phyloP scores from a whole-genome alignment of 2,329 filamentous ascomycete genomes.

The Fusarium marasasianum region DNA sequence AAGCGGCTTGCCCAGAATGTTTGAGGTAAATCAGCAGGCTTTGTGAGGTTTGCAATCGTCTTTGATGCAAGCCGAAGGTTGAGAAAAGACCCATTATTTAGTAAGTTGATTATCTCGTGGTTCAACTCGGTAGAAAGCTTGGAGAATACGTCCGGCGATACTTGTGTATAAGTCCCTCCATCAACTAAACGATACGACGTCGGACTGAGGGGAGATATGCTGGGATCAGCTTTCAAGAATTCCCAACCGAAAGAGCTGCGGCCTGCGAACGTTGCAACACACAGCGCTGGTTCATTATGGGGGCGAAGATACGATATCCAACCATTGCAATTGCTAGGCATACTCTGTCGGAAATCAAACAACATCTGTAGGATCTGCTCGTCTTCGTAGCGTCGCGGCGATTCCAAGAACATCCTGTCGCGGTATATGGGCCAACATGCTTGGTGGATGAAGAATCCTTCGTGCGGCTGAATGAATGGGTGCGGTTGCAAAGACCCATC shows the following conservation, averaged over 20 bases:
- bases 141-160: neutral
- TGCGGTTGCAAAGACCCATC: neutral
- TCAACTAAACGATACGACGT: neutral
- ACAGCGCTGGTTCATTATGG: neutral
- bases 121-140: neutral
- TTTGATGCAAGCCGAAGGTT: constrained; percentile 3
- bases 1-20: constrained; percentile 26
- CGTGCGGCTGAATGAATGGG: fast-evolving
- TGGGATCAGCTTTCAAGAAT: neutral
- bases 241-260: neutral
- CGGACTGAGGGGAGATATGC: neutral
- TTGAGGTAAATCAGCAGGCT: neutral
- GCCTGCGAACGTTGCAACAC: too few relatives aligned
- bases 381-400: neutral
- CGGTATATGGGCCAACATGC: neutral
- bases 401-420: neutral
- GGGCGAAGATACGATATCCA: neutral
- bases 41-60: neutral
- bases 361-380: neutral
- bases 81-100: neutral
- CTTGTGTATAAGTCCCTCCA: neutral
- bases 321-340: neutral
- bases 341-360: neutral
- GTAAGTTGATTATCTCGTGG: neutral
- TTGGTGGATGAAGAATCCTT: neutral